These are phyloP conservation scores for Atalantia buxifolia DNA, from an alignment of 345 rosid species.

Conservation along the genomic window DNA sequence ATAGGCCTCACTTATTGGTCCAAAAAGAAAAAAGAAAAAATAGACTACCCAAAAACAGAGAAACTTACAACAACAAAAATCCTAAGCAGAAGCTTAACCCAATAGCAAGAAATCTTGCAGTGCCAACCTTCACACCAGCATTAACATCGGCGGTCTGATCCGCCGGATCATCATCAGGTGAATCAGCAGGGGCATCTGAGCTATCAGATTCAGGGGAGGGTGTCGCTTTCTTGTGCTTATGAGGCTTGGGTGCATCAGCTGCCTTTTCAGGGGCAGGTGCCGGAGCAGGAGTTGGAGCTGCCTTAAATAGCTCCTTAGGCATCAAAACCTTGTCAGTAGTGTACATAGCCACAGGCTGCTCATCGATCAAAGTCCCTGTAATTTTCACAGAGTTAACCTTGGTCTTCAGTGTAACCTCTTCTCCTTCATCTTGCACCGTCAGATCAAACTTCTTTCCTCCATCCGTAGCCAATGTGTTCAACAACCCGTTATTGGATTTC, in stretches of 20 bases:
- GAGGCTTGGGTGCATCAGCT: slow-evolving; percentile 61
- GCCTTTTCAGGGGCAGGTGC: slow-evolving; percentile 66
- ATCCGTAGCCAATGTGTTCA: slow-evolving; percentile 92
- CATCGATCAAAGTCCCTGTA: slow-evolving; percentile 63
- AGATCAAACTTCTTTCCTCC: slow-evolving; percentile 76
- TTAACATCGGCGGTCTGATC: slow-evolving; percentile 59
- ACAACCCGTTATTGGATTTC: slow-evolving; percentile 77
- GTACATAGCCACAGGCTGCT: slow-evolving; percentile 78
- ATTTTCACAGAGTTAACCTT: slow-evolving; percentile 65
- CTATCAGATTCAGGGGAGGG: slow-evolving; percentile 25
- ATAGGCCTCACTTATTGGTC: slow-evolving; percentile 28
- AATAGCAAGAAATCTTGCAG: slow-evolving; percentile 32
- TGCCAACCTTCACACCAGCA: slow-evolving; percentile 35
- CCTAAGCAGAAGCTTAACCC: slow-evolving; percentile 44
- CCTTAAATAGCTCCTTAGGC: slow-evolving; percentile 77
- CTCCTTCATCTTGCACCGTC: slow-evolving; percentile 83
- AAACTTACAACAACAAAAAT: slow-evolving; percentile 31
- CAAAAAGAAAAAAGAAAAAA: slow-evolving; percentile 9
- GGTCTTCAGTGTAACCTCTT: slow-evolving; percentile 68
- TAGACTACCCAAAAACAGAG: not conserved
- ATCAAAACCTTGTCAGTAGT: slow-evolving; percentile 64
- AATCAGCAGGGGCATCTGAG: slow-evolving; percentile 66
- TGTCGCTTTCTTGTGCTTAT: slow-evolving; percentile 29
- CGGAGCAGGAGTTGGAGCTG: slow-evolving; percentile 57
- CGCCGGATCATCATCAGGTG: slow-evolving; percentile 51